Base-by-base conservation (phyloP, 176 grass and related monocot species). In the Oryza australiensis region DNA sequence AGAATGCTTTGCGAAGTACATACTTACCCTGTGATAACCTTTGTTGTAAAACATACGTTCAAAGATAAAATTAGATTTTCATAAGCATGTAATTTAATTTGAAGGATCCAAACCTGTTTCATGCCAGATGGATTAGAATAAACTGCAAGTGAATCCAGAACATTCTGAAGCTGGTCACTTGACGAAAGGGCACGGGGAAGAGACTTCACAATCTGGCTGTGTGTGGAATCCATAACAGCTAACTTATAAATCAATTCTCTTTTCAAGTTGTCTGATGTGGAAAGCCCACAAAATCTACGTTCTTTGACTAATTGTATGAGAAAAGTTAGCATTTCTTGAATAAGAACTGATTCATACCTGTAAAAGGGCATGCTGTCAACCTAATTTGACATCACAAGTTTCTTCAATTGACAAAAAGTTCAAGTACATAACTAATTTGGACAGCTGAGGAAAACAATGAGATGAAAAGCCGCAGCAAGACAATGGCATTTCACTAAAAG, bases 121-220 rank as follows among this genome's bases (percentile, higher is more conserved):
- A 99, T 94, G 76, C 97, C 93, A 81, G 89, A 92, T 85, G 97
- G 97, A 86, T 92, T 94, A 75, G 97, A 96, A 90, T 94, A 99
- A 74, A 90, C 66, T 73, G 97, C 91, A 29, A 99, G 77, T 16
- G 76, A 88, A 90, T 99, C 89, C 59, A 99, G 72, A 89, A 99
- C 89, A 70, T 90, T 84, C 84, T 99, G 91, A 88, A 99, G 86
- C 62, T 96, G 83, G 29, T 89, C 28, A 73, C 91, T 92, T 78
- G 85, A 87, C 1, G 89, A 87, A 82, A 99, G 91, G 77, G 94
- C 93, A 26, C 81, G 87, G 80, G 97, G 97, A 84, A 99, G 91
- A 86, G 91, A 85, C 78, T 96, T 94, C 12, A 94, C 80, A 70
- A 99, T 90, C 62, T 99, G 93, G 90, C 97, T 99, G 85, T 87